Conservation (phyloP, 176 grass and related monocot species). For the Oryza coarctata region DNA sequence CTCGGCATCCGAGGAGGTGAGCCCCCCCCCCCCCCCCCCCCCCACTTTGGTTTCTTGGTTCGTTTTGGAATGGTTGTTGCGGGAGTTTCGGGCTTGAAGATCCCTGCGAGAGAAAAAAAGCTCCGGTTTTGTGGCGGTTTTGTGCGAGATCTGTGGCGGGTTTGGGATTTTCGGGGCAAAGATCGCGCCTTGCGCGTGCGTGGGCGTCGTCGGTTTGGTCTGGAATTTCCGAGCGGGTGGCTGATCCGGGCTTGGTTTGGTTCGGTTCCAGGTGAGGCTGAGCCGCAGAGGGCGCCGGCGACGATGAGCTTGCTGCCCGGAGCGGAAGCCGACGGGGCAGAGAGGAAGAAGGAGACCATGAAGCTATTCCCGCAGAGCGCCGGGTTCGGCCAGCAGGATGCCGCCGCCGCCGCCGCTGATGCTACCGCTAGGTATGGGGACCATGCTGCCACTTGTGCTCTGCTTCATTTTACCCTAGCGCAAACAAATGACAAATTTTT, state of each 20-base stretch:
- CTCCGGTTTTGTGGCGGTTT: background rate
- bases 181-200: background rate
- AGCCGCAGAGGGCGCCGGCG: slow-evolving; percentile 38
- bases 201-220: background rate
- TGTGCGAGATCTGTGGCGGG: slow-evolving; percentile 35
- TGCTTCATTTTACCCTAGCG: background rate
- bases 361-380: slow-evolving; percentile 83
- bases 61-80: background rate
- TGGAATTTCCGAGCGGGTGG: background rate
- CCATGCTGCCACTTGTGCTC: no score
- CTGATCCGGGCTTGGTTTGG: slow-evolving; percentile 28
- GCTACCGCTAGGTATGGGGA: slow-evolving; percentile 36
- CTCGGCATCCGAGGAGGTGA: slow-evolving; percentile 76
- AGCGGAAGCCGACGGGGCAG: slow-evolving; percentile 39
- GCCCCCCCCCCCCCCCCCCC: no score
- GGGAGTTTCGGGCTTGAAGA: background rate
- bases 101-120: background rate
- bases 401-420: slow-evolving; percentile 11
- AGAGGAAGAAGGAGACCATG: slow-evolving; percentile 61
- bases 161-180: background rate
- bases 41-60: background rate
- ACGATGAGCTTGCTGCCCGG: slow-evolving; percentile 54
- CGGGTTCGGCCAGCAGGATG: slow-evolving; percentile 49
- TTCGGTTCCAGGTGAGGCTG: slow-evolving; percentile 50
- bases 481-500: background rate